Base-by-base conservation (phyloP, 2,329 filamentous ascomycete species). In the Phyllosticta citribraziliensis region DNA sequence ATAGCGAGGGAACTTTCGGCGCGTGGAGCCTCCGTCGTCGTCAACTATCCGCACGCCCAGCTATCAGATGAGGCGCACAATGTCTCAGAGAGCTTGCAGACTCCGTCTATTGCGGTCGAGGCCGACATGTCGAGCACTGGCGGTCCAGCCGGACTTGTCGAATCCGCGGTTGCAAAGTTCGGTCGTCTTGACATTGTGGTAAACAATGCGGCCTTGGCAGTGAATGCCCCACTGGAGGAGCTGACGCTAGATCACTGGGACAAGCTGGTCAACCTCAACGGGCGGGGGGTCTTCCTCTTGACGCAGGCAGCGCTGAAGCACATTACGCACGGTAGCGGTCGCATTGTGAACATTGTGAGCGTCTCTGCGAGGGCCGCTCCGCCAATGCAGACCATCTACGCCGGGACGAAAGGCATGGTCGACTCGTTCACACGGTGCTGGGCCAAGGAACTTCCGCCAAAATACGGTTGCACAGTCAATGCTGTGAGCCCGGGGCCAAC, bases 351-450 rank as follows among this genome's bases (percentile, higher is more conserved):
- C 62, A 77, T 80, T 55, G 70, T 67, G 27, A 74, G 70, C 60
- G 70, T 75, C 35, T 73, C 72, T 14, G 67, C 74, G 30, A 67
- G 72, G 5, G 73, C 64, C 17, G 70, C 70, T 2, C 73, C 74
- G 6, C 60, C 73, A 10, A 66, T 70, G 62, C 75, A 77, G 64
- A 79, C 76, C n/a, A 76, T 80, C 62, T 80, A 80, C 65, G 76
- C 77, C 3, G 78, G 77, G 0, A 79, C 75, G 9, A 80, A 80
- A 65, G 76, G 75, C n/a, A 79, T 79, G 75, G 71, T 79, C 0
- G 78, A 80, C 63, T 72, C 71, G 2, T 78, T 80, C 60, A 80
- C 78, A 0, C 68, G 71, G 24, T 72, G 71, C 51, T 79, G 78
- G 75, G 72, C 73, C 9, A 77, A 75, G 66, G 78, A 80, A 63